phyloP scores from a whole-genome alignment of 345 rosid species.

The Populus ilicifolia region DNA sequence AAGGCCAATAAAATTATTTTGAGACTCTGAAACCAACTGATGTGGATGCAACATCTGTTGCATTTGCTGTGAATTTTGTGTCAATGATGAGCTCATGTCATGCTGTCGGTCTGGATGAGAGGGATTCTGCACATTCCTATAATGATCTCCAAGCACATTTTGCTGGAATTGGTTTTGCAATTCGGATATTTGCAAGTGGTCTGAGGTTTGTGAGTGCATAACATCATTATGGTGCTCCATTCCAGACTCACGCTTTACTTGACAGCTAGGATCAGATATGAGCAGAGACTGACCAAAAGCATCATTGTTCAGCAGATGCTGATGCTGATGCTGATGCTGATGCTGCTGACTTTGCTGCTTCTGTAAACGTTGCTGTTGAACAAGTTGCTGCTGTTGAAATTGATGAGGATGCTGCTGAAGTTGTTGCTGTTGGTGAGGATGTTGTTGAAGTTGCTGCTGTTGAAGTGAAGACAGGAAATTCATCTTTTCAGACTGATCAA shows the following conservation, averaged over 20 bases:
- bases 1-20: conserved; percentile 40
- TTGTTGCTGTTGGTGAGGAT: conserved; percentile 61
- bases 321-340: conserved; percentile 55
- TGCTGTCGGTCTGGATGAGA: conserved; percentile 42
- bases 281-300: conserved; percentile 56
- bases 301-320: conserved; percentile 42
- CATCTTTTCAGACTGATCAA: conserved; percentile 52
- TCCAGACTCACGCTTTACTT: conserved; percentile 67
- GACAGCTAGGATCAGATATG: conserved; percentile 44
- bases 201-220: conserved; percentile 54
- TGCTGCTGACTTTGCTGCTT: conserved; percentile 65
- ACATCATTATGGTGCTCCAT: conserved; percentile 46
- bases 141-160: conserved; percentile 47
- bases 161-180: conserved; percentile 68
- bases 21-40: conserved; percentile 51
- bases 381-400: conserved; percentile 55
- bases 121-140: conserved; percentile 36
- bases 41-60: conserved; percentile 56
- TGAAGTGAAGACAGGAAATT: conserved; percentile 43
- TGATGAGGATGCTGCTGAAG: conserved; percentile 58
- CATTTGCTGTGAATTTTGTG: conserved; percentile 56
- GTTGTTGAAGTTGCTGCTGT: conserved; percentile 42
- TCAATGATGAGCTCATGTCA: conserved; percentile 38
- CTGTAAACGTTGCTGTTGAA: conserved; percentile 50
- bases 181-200: conserved; percentile 54